A percentile compares a stretch with the other conserved stretches of the same genome.
These are phyloP conservation scores for Yamadazyma buinensis DNA, from an alignment of 1,139 yeast genomes.

Conservation along the genomic window DNA sequence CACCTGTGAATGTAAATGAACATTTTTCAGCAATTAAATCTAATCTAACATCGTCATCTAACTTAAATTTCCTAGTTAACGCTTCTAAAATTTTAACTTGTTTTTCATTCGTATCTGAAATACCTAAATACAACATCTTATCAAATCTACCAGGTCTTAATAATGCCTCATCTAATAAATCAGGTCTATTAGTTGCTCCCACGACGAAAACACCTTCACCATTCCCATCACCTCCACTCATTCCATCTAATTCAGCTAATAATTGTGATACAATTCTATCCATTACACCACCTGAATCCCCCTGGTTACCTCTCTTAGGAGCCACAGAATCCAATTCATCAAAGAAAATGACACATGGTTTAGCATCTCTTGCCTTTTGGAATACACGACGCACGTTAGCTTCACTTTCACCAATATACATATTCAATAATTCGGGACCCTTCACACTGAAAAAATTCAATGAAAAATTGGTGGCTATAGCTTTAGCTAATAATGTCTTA, in stretches of 20 bases:
- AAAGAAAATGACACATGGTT: constrained; percentile 94
- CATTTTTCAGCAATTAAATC: constrained; percentile 62
- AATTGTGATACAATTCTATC: constrained; percentile 95
- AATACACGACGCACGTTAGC: constrained; percentile 94
- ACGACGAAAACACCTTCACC: constrained; percentile 96
- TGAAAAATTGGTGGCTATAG: constrained; percentile 92
- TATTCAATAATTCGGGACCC: constrained; percentile 91
- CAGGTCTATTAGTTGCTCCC: constrained; percentile 97
- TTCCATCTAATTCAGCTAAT: constrained; percentile 91
- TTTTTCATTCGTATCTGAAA: constrained; percentile 85
- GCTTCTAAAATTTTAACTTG: constrained; percentile 86
- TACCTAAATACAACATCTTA: constrained; percentile 89
- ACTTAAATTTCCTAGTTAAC: constrained; percentile 74
- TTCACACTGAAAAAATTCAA: constrained; percentile 92
- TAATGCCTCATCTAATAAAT: constrained; percentile 87
- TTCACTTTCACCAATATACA: constrained; percentile 98
- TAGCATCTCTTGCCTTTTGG: constrained; percentile 91
- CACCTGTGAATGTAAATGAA: constrained; percentile 91
- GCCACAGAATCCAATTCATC: constrained; percentile 98
- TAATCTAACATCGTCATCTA: constrained; percentile 61
- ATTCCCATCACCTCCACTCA: constrained; percentile 56
- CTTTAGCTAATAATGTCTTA: constrained; percentile 89
- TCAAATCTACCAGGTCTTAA: constrained; percentile 96
- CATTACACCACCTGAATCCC: constrained; percentile 98
- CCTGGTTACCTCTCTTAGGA: constrained; percentile 96